Evolutionary conservation across 2,329 filamentous ascomycete genomes (phyloP).

Genomic region (Arachnomyces sp.): DNA sequence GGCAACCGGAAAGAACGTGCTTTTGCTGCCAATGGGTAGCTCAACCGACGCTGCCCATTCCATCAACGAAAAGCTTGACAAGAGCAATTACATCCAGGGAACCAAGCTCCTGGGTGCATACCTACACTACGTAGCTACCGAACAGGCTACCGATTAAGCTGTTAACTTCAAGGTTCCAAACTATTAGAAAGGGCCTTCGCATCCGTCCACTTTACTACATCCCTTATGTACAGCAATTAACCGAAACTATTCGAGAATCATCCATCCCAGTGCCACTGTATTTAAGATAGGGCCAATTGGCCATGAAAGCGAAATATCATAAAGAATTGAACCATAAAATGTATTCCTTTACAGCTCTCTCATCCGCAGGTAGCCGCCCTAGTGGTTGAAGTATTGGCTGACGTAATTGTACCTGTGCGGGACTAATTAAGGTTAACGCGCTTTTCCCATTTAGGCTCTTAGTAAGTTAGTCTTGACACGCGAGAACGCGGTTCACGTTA

Average conservation of each 20-base stretch:
- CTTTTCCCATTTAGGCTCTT: no score
- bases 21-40: constrained; percentile 93
- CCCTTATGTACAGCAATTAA: neutral
- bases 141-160: constrained; percentile 48
- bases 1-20: constrained; percentile 94
- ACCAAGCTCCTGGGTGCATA: constrained; percentile 94
- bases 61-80: constrained; percentile 97
- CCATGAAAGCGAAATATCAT: no score
- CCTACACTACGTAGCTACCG: constrained; percentile 89
- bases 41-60: constrained; percentile 94
- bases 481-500: no score
- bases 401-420: no score
- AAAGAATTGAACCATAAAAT: no score
- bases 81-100: constrained; percentile 95
- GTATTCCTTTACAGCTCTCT: no score
- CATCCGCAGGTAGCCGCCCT: no score
- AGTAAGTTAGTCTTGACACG: no score
- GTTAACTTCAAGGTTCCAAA: neutral
- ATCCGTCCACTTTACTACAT: neutral
- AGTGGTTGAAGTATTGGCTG: no score
- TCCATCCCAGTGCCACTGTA: no score
- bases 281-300: constrained; percentile 1
- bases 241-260: neutral
- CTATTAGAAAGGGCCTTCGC: neutral
- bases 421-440: no score